A percentile compares a stretch with the other conserved stretches of the same genome.
phyloP scores from a whole-genome alignment of 2,329 filamentous ascomycete species.

The Cordyceps cicadae region DNA sequence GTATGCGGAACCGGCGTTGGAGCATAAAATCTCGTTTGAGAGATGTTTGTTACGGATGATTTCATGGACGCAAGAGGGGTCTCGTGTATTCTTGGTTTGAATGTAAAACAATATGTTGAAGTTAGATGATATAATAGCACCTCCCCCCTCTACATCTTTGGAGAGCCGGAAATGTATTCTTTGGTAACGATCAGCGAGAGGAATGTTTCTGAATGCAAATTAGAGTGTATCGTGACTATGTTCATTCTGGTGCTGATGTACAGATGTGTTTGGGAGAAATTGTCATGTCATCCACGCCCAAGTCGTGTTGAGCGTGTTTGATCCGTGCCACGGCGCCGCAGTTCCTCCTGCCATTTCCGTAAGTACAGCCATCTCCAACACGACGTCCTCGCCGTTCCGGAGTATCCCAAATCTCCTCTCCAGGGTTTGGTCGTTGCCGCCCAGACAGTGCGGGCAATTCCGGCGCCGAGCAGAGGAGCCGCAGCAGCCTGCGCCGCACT shows the following conservation, averaged over 20 bases:
- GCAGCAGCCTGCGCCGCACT: background rate
- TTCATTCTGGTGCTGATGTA: background rate
- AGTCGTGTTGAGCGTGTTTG: constrained; percentile 10
- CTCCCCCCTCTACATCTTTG: constrained; percentile 44
- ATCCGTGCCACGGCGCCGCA: constrained; percentile 5
- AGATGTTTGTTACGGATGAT: constrained; percentile 31
- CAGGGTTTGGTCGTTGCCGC: background rate
- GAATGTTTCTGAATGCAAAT: background rate
- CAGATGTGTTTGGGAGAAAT: too few relatives aligned
- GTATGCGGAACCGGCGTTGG: constrained; percentile 42
- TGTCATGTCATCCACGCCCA: constrained; percentile 9
- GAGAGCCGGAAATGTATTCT: constrained; percentile 8
- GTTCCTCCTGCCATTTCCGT: background rate
- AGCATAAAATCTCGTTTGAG: constrained; percentile 41
- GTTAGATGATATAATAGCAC: constrained; percentile 44
- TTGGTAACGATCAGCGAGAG: background rate
- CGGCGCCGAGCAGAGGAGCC: background rate
- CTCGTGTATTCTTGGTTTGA: constrained; percentile 24
- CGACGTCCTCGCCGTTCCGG: background rate
- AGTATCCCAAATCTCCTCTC: background rate
- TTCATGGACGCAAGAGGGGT: constrained; percentile 36
- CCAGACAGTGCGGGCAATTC: background rate
- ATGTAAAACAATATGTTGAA: constrained; percentile 30
- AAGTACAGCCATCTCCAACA: background rate
- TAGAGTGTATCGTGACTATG: background rate